Percentiles rank a stretch among this genome's conserved stretches.
Conservation (phyloP, 192 early-diverging fungal species). For the Gonapodya prolifera region DNA sequence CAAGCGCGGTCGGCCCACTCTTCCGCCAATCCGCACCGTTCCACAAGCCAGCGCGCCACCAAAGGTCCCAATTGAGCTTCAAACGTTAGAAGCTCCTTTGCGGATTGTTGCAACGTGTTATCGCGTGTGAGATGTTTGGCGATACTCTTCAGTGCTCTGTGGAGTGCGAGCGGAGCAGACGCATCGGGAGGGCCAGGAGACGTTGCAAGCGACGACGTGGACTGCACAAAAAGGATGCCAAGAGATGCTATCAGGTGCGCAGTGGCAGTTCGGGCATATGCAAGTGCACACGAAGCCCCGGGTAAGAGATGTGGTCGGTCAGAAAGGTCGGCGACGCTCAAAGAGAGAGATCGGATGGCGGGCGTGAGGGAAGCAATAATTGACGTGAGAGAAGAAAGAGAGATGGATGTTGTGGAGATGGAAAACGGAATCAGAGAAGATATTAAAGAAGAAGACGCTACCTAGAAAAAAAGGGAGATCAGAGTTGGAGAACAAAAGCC, state of each 20-base stretch:
- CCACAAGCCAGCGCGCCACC: background rate
- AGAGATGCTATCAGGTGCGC: background rate
- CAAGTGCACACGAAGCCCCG: background rate
- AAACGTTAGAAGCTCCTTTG: background rate
- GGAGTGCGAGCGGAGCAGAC: background rate
- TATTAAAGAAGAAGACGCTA: background rate
- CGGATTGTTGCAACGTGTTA: background rate
- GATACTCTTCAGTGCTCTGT: background rate
- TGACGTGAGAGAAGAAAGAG: background rate
- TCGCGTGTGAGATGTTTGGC: background rate
- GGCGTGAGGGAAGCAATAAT: background rate
- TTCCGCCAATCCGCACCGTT: background rate
- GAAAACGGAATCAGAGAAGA: background rate
- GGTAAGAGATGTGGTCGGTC: background rate
- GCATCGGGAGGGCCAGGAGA: background rate
- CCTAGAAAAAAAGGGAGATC: too few species aligned
- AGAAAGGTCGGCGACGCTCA: background rate
- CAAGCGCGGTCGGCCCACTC: background rate
- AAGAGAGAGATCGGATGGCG: background rate
- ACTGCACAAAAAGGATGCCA: background rate
- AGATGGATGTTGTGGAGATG: background rate
- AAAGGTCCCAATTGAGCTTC: background rate
- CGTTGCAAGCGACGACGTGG: background rate
- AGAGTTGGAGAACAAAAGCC: too few species aligned
- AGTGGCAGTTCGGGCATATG: background rate